Evolutionary conservation across 164 flowering plant species (phyloP), one percentile per base, ranked within the genome.

Genomic region (Magnolia officinalis): DNA sequence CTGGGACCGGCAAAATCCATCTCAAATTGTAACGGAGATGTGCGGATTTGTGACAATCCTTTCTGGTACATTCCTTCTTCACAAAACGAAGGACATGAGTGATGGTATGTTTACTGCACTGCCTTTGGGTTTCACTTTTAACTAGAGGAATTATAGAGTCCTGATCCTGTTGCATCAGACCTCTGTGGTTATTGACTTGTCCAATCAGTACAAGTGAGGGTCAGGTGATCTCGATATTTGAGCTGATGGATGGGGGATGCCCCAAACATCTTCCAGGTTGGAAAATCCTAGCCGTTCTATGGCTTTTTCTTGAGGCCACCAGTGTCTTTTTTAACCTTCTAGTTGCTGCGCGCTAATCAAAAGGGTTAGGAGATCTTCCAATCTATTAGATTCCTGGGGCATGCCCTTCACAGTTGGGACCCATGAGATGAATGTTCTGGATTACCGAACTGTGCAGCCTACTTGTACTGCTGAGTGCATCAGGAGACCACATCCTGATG

Each of bases 11-110:
- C 96, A 92, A 74, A 89, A 83, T 80, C 80, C 86, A n/a, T 78
- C 90, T n/a, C 93, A 90, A 64, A 91, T 90, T 72, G 84, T 85
- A 10, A 91, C 93, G 0, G 90, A 91, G 82, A 75, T 90, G 82
- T 91, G 93, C 70, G 96, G 96, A 6, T 91, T 91, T 80, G 87
- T 90, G 61, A 91, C 92, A 1, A 91, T 91, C 73, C 88, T 92
- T 10, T 84, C 88, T 1, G 93, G 95, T 52, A 90, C 95, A 19
- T 90, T 92, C 85, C 91, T 92, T 81, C 90, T 92, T 51, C 96
- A 92, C 85, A 89, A 81, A 81, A 92, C 94, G 4, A 88, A 88
- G 79, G 94, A 91, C 82, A 84, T 90, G 94, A 81, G 73, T 72
- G 89, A 89, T 55, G 88, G 89, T 89, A 80, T 52, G 80, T 70